Evolutionary conservation across 2,329 filamentous ascomycete genomes (phyloP).

Genomic region (Gliomastix tumulicola): DNA sequence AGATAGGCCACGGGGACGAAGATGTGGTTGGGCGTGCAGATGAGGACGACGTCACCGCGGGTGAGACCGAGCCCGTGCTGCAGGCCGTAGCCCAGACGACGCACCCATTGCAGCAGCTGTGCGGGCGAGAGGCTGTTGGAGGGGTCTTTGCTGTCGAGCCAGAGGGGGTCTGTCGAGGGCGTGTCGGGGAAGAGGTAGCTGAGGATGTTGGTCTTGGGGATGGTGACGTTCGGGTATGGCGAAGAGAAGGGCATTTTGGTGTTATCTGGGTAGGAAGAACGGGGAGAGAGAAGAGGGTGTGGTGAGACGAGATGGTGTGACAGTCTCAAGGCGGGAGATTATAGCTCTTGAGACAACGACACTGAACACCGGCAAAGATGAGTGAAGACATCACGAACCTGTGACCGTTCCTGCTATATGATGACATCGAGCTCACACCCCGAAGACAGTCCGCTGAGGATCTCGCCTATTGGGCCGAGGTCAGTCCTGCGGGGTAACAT

Average conservation of each 20-base stretch:
- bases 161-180: constrained; percentile 33
- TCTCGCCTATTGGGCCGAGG: too few species aligned
- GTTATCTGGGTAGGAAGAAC: too few species aligned
- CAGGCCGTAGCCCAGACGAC: constrained; percentile 41
- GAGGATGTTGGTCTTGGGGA: constrained; percentile 36
- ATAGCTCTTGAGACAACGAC: too few species aligned
- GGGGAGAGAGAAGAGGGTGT: too few species aligned
- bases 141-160: constrained; percentile 43
- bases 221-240: constrained; percentile 30
- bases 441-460: too few species aligned
- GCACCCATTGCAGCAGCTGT: constrained; percentile 42
- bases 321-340: too few species aligned
- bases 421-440: too few species aligned
- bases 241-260: constrained; percentile 32
- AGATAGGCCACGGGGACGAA: constrained; percentile 48
- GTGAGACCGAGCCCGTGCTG: constrained; percentile 34
- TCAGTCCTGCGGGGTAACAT: too few species aligned
- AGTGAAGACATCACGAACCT: too few species aligned
- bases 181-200: constrained; percentile 23
- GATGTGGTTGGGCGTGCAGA: constrained; percentile 47
- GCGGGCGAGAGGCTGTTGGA: constrained; percentile 34
- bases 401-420: too few species aligned
- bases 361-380: too few species aligned
- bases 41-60: constrained; percentile 43
- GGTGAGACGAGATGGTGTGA: too few species aligned